phyloP scores from a whole-genome alignment of 2,329 filamentous ascomycete species.

The Epichloe coenophiala region DNA sequence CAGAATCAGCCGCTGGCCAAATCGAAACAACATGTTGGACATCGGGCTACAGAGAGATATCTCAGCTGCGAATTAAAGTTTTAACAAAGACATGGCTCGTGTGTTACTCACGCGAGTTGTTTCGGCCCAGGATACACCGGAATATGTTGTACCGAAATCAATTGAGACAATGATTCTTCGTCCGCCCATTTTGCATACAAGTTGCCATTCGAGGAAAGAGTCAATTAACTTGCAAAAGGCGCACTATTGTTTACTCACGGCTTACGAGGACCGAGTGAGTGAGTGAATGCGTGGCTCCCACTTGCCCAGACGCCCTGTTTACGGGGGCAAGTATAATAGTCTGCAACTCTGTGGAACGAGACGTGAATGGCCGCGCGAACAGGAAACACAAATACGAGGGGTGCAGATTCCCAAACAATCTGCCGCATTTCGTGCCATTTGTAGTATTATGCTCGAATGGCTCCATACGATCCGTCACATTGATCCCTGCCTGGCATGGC shows the following conservation, averaged over 20 bases:
- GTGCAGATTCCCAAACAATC: too few relatives aligned
- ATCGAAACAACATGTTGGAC: constrained; percentile 27
- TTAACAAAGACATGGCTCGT: neutral
- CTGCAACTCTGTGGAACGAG: too few relatives aligned
- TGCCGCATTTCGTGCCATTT: too few relatives aligned
- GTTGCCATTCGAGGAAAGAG: neutral
- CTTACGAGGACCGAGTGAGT: too few relatives aligned
- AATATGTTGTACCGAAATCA: constrained; percentile 44
- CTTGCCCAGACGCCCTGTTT: too few relatives aligned
- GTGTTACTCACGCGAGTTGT: constrained; percentile 21
- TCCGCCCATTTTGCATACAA: constrained; percentile 14
- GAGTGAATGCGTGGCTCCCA: too few relatives aligned
- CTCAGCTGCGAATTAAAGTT: too few relatives aligned
- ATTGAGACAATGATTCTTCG: constrained; percentile 37
- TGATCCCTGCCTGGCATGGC: neutral
- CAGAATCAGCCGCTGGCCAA: constrained; percentile 26
- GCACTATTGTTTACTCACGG: too few relatives aligned
- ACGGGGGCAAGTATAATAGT: too few relatives aligned
- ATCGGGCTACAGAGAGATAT: constrained; percentile 17
- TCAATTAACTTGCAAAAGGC: too few relatives aligned
- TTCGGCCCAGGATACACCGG: constrained; percentile 39
- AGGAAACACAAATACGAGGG: too few relatives aligned
- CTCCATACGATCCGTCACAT: neutral
- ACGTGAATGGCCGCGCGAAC: too few relatives aligned
- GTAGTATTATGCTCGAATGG: neutral